Evolutionary conservation across 257 asterid genomes (phyloP), one percentile per base, ranked within the genome.

Genomic region (Fraxinus quadrangulata): DNA sequence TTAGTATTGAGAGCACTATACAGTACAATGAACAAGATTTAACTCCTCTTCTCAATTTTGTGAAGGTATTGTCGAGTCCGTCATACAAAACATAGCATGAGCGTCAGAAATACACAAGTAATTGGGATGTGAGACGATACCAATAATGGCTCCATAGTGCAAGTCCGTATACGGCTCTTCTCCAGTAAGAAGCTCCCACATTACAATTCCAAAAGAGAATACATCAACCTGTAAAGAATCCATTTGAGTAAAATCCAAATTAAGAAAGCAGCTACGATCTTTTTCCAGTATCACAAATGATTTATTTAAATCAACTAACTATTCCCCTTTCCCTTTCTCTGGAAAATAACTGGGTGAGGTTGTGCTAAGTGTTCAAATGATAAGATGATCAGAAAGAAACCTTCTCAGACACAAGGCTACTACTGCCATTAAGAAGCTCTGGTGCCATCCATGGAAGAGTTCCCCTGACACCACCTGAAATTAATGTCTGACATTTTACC

Each of bases 371-470:
- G 42, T 42, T 39, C 23, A 45, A 51, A 76, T 72, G 16, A 40
- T 36, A 47, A 4, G 59, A 33, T 14, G 1, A 45, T 33, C 37
- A 59, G 30, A 59, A 67, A 30, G 59, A 69, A 66, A 95, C 99
- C 99, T 96, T 96, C 83, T 96, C 99, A 8, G 97, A 96, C 37
- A 96, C 99, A 0, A 92, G 99, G 86, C 93, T 93, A 78, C 96
- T 96, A 88, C 97, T 90, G 65, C 99, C 99, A 74, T 96, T 96
- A 16, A 96, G 98, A 79, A 96, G 99, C 87, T 96, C 99, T 0
- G 99, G 99, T 34, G 99, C 99, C 98, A 96, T 96, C 99, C 99
- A 96, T 66, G 99, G 99, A 82, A 96, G 99, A n/a, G 99, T 96
- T 79, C 99, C 99, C 51, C 99, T 88, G 76, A 96, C 99, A 24